Percentiles rank a stretch among this genome's conserved stretches.
Conservation (phyloP, 1,139 yeast species). For the Suhomyces atakaporum region DNA sequence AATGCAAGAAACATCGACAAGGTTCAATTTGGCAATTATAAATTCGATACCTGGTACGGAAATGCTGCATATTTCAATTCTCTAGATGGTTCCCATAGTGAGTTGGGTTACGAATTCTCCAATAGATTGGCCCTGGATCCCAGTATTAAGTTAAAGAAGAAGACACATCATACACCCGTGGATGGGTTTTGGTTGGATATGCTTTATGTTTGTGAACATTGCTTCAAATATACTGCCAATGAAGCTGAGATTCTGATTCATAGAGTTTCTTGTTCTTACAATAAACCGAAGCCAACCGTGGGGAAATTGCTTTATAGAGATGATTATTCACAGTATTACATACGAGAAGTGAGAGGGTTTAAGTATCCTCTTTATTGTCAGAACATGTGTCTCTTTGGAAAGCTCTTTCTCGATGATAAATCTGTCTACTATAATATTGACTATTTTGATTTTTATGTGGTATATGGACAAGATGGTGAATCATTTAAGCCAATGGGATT, state of each 20-base stretch:
- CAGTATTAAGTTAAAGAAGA: slow-evolving; percentile 10
- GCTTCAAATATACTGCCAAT: slow-evolving; percentile 74
- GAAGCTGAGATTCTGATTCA: slow-evolving; percentile 45
- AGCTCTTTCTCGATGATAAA: slow-evolving; percentile 87
- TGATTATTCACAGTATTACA: slow-evolving; percentile 45
- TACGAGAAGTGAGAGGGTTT: slow-evolving; percentile 67
- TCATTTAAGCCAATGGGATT: slow-evolving; percentile 73
- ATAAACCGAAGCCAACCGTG: slow-evolving; percentile 39
- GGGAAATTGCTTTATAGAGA: slow-evolving; percentile 75
- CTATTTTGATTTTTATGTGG: slow-evolving; percentile 75
- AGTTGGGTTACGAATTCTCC: slow-evolving; percentile 34
- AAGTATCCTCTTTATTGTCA: slow-evolving; percentile 72
- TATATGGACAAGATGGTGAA: slow-evolving; percentile 51
- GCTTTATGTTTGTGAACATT: slow-evolving; percentile 72
- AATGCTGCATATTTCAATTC: slow-evolving; percentile 69
- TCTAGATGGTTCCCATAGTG: slow-evolving; percentile 28
- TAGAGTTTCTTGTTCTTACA: slow-evolving; percentile 42
- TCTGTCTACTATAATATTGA: slow-evolving; percentile 81
- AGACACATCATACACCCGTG: slow-evolving; percentile 1
- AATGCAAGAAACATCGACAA: slow-evolving; percentile 60
- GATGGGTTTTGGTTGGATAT: slow-evolving; percentile 54
- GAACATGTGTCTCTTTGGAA: slow-evolving; percentile 79
- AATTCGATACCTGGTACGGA: slow-evolving; percentile 83
- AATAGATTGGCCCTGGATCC: slow-evolving; percentile 17
- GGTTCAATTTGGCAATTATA: slow-evolving; percentile 65